Conservation (phyloP, 1,284 basidiomycete species). For the Sanghuangporus weigelae region DNA sequence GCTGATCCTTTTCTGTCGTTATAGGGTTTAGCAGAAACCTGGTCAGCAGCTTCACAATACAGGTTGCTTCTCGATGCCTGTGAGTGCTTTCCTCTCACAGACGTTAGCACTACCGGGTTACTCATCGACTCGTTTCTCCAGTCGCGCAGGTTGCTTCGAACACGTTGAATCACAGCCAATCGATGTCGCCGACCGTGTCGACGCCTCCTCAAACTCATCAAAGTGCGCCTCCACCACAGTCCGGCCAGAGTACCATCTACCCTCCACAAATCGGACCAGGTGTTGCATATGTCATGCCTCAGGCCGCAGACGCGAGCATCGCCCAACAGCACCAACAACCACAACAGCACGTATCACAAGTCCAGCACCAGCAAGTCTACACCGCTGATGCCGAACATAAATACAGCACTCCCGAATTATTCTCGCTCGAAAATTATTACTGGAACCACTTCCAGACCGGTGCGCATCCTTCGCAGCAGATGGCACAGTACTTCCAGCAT, state of each 20-base stretch:
- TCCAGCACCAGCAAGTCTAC: not conserved
- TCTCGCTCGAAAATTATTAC: conserved; percentile 16
- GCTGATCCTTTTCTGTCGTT: not conserved
- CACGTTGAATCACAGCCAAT: conserved; percentile 11
- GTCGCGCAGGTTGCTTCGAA: conserved; percentile 16
- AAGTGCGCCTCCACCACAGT: not conserved
- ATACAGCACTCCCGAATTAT: conserved; percentile 8
- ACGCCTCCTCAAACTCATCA: not conserved
- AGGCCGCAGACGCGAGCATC: not conserved
- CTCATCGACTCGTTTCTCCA: not conserved
- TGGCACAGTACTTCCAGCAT: not conserved
- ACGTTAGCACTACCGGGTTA: not conserved
- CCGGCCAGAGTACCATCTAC: not conserved
- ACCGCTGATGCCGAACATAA: conserved; percentile 1
- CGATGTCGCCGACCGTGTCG: conserved; percentile 4
- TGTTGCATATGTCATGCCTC: not conserved
- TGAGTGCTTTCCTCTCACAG: not conserved
- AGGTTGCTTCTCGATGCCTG: conserved; percentile 17
- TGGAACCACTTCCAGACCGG: conserved; percentile 17
- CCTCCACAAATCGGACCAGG: not conserved
- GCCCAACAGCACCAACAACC: not conserved
- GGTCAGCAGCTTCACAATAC: conserved; percentile 16
- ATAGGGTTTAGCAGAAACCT: conserved; percentile 18
- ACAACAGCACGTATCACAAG: not conserved
- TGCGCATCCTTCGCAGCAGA: not conserved